Base-by-base conservation (phyloP, 257 asterid genomes). In the Misopates orontium region DNA sequence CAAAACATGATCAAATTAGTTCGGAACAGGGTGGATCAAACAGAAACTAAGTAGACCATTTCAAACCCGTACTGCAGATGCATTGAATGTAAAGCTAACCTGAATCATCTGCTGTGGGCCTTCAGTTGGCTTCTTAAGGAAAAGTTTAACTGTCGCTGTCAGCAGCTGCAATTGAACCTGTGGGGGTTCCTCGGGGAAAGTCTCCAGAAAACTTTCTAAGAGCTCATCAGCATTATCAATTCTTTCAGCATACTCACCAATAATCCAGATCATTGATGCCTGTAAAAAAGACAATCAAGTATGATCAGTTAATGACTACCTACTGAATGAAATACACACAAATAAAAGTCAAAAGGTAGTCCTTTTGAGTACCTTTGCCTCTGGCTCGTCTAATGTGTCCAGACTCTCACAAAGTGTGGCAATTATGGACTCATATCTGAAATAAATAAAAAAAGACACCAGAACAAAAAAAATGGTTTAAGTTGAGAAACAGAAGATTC, bases 191-290 rank as follows among this genome's bases (percentile, higher is more conserved):
- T 94, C 99, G 0, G 99, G 96, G 61, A 94, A 94, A 75, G 79
- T 94, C 80, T 94, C 99, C 77, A 94, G 71, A 81, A 94, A 94
- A 90, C 98, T 88, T 76, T 94, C 99, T 75, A 94, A 82, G 70
- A 94, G 99, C 83, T 94, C 99, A 80, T 94, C 99, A 20, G 99
- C 99, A 77, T 94, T 94, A 81, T 94, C 99, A 64, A 94, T 94
- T 86, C 99, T 87, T 79, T 94, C 99, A 70, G 99, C 99, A 82
- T 94, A 94, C 76, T 94, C 99, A 77, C 99, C 99, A 77, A 93
- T 93, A 50, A 93, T 90, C 99, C 99, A 93, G 82, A 93, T 93
- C 99, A 93, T 93, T 49, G 99, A 93, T 64, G 99, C 99, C 99
- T 90, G 88, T 54, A 68, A 77, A 39, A 18, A 75, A 66, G 65